These are phyloP conservation scores for Clonostachys rhizophaga DNA, from an alignment of 2,329 filamentous ascomycete species.

Conservation along the genomic window DNA sequence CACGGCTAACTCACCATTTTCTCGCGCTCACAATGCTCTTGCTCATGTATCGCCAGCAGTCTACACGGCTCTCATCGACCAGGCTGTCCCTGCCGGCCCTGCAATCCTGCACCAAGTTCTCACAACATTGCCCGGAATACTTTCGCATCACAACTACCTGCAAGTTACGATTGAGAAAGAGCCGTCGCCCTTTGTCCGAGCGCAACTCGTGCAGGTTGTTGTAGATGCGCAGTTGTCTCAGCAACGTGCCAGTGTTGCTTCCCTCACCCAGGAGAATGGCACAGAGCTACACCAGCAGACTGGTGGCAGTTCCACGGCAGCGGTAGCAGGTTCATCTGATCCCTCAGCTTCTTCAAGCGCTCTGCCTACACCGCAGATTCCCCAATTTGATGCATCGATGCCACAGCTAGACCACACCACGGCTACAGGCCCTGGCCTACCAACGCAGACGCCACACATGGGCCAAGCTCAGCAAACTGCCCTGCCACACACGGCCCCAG, in stretches of 20 bases:
- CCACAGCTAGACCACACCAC: too few relatives aligned
- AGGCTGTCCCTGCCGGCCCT: conserved; percentile 44
- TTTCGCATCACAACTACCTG: conserved; percentile 38
- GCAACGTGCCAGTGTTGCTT: too few relatives aligned
- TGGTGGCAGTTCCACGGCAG: neutral
- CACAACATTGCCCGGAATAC: conserved; percentile 38
- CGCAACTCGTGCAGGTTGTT: conserved; percentile 45
- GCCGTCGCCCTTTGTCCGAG: conserved; percentile 37
- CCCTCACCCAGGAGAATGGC: too few relatives aligned
- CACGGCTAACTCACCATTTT: neutral
- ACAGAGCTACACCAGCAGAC: neutral
- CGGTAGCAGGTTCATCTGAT: neutral
- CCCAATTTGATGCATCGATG: too few relatives aligned
- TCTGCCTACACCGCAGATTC: neutral
- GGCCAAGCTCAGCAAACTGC: conserved; percentile 10
- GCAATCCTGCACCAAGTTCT: conserved; percentile 39
- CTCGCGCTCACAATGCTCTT: conserved; percentile 1
- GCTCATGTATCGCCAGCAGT: conserved; percentile 18
- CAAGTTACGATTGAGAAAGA: conserved; percentile 47
- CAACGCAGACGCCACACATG: conserved; percentile 7
- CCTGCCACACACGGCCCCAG: neutral
- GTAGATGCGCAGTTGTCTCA: conserved; percentile 23
- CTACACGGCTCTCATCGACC: conserved; percentile 48
- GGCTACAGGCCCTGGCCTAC: neutral
- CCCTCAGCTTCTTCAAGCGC: conserved; percentile 2